phyloP scores from a whole-genome alignment of 306 rosid species.

The Vigna unguiculata region DNA sequence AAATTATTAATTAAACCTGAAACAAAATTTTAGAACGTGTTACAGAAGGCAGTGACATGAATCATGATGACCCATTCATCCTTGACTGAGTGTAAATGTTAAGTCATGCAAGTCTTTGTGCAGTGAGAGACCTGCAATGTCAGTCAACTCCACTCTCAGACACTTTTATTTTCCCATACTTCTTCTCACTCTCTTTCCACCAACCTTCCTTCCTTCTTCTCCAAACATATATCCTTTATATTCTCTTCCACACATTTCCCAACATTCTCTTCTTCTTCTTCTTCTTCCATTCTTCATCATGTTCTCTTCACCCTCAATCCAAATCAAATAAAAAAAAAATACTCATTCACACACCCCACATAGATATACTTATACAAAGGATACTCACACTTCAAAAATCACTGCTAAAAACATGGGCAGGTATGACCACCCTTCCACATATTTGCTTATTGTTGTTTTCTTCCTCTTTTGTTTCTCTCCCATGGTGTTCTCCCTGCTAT shows the following conservation, averaged over 20 bases:
- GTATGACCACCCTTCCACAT: constrained; percentile 43
- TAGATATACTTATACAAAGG: background rate
- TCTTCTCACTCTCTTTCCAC: constrained; percentile 20
- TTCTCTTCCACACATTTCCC: constrained; percentile 17
- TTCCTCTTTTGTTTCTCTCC: constrained; percentile 51
- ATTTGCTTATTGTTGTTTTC: constrained; percentile 38
- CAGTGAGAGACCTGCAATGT: constrained; percentile 22
- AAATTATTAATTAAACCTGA: too few species aligned
- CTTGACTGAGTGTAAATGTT: background rate
- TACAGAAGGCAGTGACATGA: background rate
- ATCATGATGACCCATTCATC: background rate
- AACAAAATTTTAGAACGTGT: background rate
- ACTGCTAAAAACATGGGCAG: constrained; percentile 51
- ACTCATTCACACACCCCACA: constrained; percentile 1
- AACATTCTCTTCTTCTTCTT: constrained; percentile 21
- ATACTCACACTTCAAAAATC: background rate
- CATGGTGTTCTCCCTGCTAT: constrained; percentile 55
- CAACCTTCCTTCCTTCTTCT: constrained; percentile 27
- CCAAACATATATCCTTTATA: background rate
- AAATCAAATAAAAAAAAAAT: background rate
- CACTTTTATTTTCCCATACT: background rate
- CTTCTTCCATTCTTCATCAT: background rate
- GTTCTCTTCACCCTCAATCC: constrained; percentile 40
- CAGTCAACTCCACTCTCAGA: constrained; percentile 51
- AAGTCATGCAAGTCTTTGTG: constrained; percentile 2